phyloP scores from a whole-genome alignment of 371 early-diverging fungal species.

The Lichtheimia ramosa region DNA sequence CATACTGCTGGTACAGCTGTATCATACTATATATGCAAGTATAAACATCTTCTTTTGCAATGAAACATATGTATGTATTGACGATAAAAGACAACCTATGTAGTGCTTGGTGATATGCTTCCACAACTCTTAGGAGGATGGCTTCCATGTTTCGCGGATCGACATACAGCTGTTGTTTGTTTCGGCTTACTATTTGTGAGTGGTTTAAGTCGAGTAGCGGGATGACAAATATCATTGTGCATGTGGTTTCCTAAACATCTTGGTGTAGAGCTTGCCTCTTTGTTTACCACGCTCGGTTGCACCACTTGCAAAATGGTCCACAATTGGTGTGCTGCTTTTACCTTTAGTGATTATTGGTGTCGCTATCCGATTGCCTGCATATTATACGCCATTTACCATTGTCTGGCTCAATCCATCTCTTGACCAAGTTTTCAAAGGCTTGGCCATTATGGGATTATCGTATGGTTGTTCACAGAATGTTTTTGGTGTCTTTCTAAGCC shows the following conservation, averaged over 20 bases:
- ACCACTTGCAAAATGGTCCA: constrained; percentile 45
- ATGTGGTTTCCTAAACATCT: neutral
- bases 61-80: too few relatives aligned
- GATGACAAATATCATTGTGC: neutral
- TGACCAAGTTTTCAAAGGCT: constrained; percentile 27
- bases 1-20: constrained; percentile 52
- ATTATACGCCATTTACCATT: constrained; percentile 40
- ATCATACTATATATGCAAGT: constrained; percentile 50
- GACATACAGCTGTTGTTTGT: constrained; percentile 34
- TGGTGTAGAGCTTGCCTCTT: constrained; percentile 43
- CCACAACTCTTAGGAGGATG: constrained; percentile 35
- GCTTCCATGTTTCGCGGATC: constrained; percentile 14
- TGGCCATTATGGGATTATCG: constrained; percentile 55
- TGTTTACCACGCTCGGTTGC: constrained; percentile 52
- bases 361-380: constrained; percentile 43
- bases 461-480: constrained; percentile 56
- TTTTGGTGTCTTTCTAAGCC: constrained; percentile 45
- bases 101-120: constrained; percentile 54
- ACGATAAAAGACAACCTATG: neutral
- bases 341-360: constrained; percentile 44
- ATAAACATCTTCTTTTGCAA: neutral
- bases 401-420: constrained; percentile 25
- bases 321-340: constrained; percentile 43
- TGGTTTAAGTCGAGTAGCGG: neutral
- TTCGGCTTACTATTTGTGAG: constrained; percentile 40